Evolutionary conservation across 2,329 filamentous ascomycete species (phyloP), one percentile per base, ranked within the genome.

Genomic region (Epicoccum nigrum): DNA sequence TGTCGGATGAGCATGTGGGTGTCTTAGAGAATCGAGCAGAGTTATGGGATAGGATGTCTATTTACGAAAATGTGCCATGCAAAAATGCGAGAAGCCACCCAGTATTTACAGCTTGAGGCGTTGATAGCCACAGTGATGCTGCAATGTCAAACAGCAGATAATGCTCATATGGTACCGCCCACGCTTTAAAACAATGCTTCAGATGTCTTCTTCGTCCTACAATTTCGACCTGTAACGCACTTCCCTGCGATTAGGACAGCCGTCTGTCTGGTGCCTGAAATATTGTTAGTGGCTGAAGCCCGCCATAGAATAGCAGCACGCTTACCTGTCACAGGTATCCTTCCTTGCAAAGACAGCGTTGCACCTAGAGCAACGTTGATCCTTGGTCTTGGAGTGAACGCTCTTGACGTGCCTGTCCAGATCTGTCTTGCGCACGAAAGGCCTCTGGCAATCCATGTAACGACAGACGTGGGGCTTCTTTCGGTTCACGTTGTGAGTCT

Each of bases 341-440:
- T 91, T 92, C 35, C 90, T 83, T 20, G 89, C 86, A 76, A 95
- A 95, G 33, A 82, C 79, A 45, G 84, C 81, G 25, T 82, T 81
- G 67, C 90, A 95, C 54, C 86, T 85, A 54, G 85, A 81, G 67
- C 90, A 95, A 52, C 79, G 79, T 70, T 86, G 86, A 60, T 86
- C 86, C 47, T 85, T 83, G 56, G 86, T 80, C 73, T 90, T 91
- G 69, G 86, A 79, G 68, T 95, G 90, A 9, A 94, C 88, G 76
- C 83, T 65, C 32, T 49, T 65, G 79, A 85, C 61, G 83, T 81
- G 71, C 52, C 84, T 76, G 33, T 74, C 73, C 19, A 96, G 80
- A 70, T 96, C 92, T 1, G 91, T 92, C 74, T 88, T 92, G 62
- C 92, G 83, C 15, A 90, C 89, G 72, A 96, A 96, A 43, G 84